Evolutionary conservation across 768 basidiomycete genomes (phyloP).

Genomic region (Suillus hirtellus): DNA sequence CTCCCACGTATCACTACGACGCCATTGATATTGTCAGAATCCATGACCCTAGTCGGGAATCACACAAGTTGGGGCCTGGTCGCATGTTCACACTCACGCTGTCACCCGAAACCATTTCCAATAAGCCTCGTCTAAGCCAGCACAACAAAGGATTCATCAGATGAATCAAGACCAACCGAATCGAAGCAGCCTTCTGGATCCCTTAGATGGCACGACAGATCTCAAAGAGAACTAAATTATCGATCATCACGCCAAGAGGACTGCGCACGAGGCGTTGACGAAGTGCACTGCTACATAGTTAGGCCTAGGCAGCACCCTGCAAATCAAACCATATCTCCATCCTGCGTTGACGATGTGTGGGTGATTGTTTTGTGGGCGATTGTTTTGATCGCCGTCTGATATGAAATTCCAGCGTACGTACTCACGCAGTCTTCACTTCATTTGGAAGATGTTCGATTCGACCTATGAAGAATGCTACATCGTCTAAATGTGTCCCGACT

Average conservation of each 20-base stretch:
- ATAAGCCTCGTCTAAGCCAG: constrained; percentile 26
- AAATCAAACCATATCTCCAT: not conserved
- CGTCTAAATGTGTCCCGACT: constrained; percentile 29
- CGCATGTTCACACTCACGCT: constrained; percentile 21
- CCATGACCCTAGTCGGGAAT: not conserved
- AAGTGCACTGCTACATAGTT: not conserved
- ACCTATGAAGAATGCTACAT: constrained; percentile 20
- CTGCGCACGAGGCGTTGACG: not conserved
- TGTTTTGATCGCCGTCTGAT: not conserved
- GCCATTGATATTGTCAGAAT: not conserved
- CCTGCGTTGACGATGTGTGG: not conserved
- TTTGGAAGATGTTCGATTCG: not conserved
- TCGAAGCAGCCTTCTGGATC: constrained; percentile 17
- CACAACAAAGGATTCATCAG: constrained; percentile 19
- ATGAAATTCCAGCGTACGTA: not conserved
- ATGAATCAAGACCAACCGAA: constrained; percentile 22
- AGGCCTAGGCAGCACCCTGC: not conserved
- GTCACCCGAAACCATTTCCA: constrained; percentile 6
- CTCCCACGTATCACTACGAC: not conserved
- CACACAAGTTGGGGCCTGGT: not conserved
- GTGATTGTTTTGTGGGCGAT: not conserved
- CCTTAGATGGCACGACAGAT: not conserved
- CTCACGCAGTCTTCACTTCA: not conserved
- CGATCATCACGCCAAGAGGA: not conserved
- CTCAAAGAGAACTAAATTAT: not conserved